These are phyloP conservation scores for Nemania sp. DNA, from an alignment of 2,329 filamentous ascomycete species.

Conservation along the genomic window DNA sequence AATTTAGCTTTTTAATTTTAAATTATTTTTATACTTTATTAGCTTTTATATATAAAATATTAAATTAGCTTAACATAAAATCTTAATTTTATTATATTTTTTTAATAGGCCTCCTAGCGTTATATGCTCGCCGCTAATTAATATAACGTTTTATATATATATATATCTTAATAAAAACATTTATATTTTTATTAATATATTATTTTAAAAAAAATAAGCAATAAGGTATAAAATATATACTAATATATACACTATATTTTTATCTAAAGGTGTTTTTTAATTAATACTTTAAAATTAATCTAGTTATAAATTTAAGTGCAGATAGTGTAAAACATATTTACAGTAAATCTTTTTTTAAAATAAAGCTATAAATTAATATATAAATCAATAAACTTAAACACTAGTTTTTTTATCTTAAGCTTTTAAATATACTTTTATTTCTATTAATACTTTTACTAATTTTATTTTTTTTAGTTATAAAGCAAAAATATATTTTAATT, in stretches of 20 bases:
- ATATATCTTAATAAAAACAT: background rate
- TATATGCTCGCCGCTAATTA: background rate
- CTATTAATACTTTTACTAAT: background rate
- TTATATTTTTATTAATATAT: background rate
- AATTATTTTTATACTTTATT: background rate
- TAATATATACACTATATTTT: background rate
- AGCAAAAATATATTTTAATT: background rate
- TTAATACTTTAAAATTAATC: background rate
- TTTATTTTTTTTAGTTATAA: background rate
- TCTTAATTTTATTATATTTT: background rate
- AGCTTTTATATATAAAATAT: background rate
- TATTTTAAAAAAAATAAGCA: background rate
- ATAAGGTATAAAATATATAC: background rate
- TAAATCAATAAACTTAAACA: background rate
- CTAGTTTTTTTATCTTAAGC: background rate
- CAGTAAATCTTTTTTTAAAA: background rate
- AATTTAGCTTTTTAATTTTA: slow-evolving; percentile 1
- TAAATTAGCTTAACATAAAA: background rate
- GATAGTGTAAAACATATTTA: background rate
- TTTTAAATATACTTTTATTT: background rate
- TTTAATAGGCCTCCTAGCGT: background rate
- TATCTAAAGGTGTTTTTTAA: background rate
- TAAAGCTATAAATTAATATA: background rate
- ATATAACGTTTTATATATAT: background rate
- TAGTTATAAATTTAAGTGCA: background rate